Evolutionary conservation across 805 yeast species (phyloP).

Genomic region (Pichia rugopelliculosa): DNA sequence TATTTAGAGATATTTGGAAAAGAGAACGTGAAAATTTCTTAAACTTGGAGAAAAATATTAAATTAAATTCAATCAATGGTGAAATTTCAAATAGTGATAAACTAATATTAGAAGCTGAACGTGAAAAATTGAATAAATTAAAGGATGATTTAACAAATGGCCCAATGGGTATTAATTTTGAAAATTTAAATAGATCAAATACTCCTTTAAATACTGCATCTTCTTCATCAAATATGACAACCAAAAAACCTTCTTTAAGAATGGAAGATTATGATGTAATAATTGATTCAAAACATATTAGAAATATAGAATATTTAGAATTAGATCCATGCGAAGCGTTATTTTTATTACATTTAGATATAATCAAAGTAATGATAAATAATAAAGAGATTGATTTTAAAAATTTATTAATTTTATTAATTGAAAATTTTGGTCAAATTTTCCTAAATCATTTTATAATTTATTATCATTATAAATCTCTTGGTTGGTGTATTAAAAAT

Average conservation of each 20-base stretch:
- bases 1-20: slow-evolving; percentile 67
- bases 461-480: slow-evolving; percentile 79
- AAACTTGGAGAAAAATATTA: slow-evolving; percentile 30
- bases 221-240: neutral
- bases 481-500: slow-evolving; percentile 91
- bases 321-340: slow-evolving; percentile 70
- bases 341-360: slow-evolving; percentile 43
- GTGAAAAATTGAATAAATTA: slow-evolving; percentile 19
- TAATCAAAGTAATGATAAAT: slow-evolving; percentile 26
- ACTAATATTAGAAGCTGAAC: slow-evolving; percentile 30
- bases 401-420: slow-evolving; percentile 13
- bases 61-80: slow-evolving; percentile 13
- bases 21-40: slow-evolving; percentile 57
- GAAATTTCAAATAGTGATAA: slow-evolving; percentile 7
- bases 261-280: slow-evolving; percentile 32
- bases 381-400: neutral
- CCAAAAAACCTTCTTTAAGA: slow-evolving; percentile 17
- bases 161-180: slow-evolving; percentile 9
- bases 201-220: neutral
- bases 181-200: neutral
- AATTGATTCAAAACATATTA: slow-evolving; percentile 19
- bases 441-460: slow-evolving; percentile 51
- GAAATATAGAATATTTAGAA: slow-evolving; percentile 46
- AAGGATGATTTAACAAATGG: slow-evolving; percentile 16
- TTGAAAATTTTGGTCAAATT: slow-evolving; percentile 9